Percentiles rank a stretch among this genome's conserved stretches.
phyloP scores from a whole-genome alignment of 2,329 filamentous ascomycete species.

The Podosphaera fusca region DNA sequence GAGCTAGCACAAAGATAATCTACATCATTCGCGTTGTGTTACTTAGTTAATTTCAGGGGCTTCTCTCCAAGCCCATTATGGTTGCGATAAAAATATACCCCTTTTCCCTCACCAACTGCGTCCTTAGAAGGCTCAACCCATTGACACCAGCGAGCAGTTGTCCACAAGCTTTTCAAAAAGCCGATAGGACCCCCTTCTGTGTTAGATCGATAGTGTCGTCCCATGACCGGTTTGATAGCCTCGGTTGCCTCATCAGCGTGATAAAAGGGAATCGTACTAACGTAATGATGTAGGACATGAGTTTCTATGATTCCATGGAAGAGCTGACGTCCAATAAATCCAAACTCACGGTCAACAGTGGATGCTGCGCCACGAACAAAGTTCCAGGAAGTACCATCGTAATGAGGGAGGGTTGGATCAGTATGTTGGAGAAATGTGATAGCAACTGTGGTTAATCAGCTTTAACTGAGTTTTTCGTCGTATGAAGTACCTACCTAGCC shows the following conservation, averaged over 20 bases:
- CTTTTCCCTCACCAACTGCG: conserved; percentile 57
- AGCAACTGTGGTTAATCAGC: conserved; percentile 37
- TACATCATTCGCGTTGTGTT: conserved; percentile 4
- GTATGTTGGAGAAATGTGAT: conserved; percentile 97
- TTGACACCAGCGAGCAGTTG: conserved; percentile 66
- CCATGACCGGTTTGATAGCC: conserved; percentile 89
- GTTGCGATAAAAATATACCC: conserved; percentile 95
- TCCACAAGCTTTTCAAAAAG: conserved; percentile 69
- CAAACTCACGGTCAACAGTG: conserved; percentile 92
- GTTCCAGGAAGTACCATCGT: conserved; percentile 68
- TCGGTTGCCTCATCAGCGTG: conserved; percentile 85
- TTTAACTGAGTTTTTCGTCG: neutral
- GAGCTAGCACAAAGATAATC: no score
- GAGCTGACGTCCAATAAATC: conserved; percentile 75
- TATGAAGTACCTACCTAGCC: conserved; percentile 51
- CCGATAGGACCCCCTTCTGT: conserved; percentile 52
- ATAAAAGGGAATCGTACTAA: conserved; percentile 92
- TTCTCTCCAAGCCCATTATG: conserved; percentile 52
- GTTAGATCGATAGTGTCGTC: conserved; percentile 77
- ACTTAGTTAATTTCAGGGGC: conserved; percentile 5
- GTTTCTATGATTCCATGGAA: conserved; percentile 95
- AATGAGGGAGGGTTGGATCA: conserved; percentile 82
- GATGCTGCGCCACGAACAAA: conserved; percentile 83
- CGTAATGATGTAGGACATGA: conserved; percentile 93
- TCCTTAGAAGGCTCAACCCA: conserved; percentile 87